These are phyloP conservation scores for Spathaspora passalidarum DNA, from an alignment of 805 yeast genomes.

Conservation along the genomic window DNA sequence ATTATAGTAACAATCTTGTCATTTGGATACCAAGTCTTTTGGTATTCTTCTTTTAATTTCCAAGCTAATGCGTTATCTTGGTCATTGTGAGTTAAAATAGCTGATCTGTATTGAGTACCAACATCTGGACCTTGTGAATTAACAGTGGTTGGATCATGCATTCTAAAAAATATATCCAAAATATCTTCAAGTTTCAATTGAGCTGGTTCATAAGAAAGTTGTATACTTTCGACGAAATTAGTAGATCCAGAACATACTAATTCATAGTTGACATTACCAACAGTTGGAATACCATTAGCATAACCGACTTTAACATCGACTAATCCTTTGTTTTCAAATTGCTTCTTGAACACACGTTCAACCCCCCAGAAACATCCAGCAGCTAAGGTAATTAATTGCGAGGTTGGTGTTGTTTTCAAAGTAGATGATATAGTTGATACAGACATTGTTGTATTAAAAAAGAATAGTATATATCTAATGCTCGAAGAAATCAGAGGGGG, in stretches of 20 bases:
- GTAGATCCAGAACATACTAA: slow-evolving; percentile 79
- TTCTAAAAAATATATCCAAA: slow-evolving; percentile 80
- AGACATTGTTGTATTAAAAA: slow-evolving; percentile 7
- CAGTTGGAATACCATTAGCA: slow-evolving; percentile 74
- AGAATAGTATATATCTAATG: too few species aligned
- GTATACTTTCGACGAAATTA: slow-evolving; percentile 76
- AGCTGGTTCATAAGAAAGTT: slow-evolving; percentile 76
- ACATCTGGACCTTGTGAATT: slow-evolving; percentile 83
- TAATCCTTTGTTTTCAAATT: slow-evolving; percentile 62
- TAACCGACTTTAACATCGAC: slow-evolving; percentile 84
- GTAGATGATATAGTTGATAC: slow-evolving; percentile 29
- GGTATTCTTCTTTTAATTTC: slow-evolving; percentile 50
- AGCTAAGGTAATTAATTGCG: slow-evolving; percentile 41
- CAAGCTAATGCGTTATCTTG: slow-evolving; percentile 46
- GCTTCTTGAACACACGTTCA: slow-evolving; percentile 75
- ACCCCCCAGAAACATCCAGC: slow-evolving; percentile 87
- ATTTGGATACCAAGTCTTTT: slow-evolving; percentile 72
- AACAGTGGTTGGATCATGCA: slow-evolving; percentile 90
- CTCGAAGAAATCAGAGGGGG: not conserved
- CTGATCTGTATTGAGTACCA: slow-evolving; percentile 91
- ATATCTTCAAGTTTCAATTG: slow-evolving; percentile 57
- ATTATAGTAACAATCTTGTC: slow-evolving; percentile 67
- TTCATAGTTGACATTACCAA: slow-evolving; percentile 46
- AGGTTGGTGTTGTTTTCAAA: slow-evolving; percentile 29
- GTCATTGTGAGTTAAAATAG: slow-evolving; percentile 62